Percentiles rank a stretch among this genome's conserved stretches.
Conservation (phyloP, 2,329 filamentous ascomycete genomes). For the Epicoccum sorghinum region DNA sequence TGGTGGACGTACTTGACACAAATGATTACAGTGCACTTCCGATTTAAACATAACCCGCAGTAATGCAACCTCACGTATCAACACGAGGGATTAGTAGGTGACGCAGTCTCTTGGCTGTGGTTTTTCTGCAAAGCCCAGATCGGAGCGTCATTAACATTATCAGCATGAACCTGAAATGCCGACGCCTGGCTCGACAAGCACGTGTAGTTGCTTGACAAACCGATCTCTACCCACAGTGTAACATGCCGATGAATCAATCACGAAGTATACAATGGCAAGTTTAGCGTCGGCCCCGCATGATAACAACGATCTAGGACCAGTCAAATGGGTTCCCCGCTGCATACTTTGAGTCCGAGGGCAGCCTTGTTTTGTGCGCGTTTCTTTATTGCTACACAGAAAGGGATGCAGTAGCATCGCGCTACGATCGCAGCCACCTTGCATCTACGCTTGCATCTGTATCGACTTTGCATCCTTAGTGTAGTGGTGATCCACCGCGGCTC, state of each 20-base stretch:
- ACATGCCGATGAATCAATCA: not conserved
- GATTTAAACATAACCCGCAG: too few species aligned
- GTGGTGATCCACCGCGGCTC: constrained; percentile 1
- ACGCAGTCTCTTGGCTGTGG: too few species aligned
- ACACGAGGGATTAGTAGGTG: too few species aligned
- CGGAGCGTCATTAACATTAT: too few species aligned
- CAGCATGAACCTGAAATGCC: not conserved
- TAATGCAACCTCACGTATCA: too few species aligned
- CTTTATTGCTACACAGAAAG: not conserved
- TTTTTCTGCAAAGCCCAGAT: too few species aligned
- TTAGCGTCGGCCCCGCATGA: constrained; percentile 7
- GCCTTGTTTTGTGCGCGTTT: not conserved
- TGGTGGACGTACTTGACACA: not conserved
- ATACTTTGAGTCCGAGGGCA: not conserved
- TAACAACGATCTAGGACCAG: not conserved
- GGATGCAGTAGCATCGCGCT: constrained; percentile 5
- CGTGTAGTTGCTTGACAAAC: not conserved
- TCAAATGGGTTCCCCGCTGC: not conserved
- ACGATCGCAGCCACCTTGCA: not conserved
- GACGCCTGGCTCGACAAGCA: not conserved
- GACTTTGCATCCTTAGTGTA: not conserved
- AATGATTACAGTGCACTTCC: too few species aligned
- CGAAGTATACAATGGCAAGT: not conserved
- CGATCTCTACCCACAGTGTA: not conserved
- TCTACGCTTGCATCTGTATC: not conserved